These are phyloP conservation scores for Euphrasia confusa DNA, from an alignment of 257 asterid species.

Conservation along the genomic window DNA sequence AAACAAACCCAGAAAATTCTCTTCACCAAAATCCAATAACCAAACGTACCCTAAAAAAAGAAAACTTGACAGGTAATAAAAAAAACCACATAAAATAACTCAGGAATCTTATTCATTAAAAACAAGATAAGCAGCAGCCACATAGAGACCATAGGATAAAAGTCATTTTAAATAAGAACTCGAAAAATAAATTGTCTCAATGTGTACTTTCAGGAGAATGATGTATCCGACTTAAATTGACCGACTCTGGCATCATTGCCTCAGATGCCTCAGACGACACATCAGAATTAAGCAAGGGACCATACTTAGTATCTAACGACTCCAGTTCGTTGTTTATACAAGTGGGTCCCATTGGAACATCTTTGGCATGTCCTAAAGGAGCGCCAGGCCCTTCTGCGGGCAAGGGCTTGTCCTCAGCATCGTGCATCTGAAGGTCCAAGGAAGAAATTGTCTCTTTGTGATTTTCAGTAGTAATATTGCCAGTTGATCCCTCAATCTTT, in stretches of 20 bases:
- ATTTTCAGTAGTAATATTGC: slow-evolving; percentile 23
- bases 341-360: slow-evolving; percentile 20
- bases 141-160: slow-evolving; percentile 33
- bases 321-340: slow-evolving; percentile 32
- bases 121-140: slow-evolving; percentile 46
- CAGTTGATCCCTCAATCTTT: slow-evolving; percentile 29
- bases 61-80: slow-evolving; percentile 21
- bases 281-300: slow-evolving; percentile 44
- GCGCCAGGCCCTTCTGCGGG: slow-evolving; percentile 29
- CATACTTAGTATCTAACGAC: slow-evolving; percentile 51
- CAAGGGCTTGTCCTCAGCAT: slow-evolving; percentile 20
- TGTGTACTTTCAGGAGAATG: slow-evolving; percentile 99
- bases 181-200: slow-evolving; percentile 76
- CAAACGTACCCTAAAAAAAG: slow-evolving; percentile 21
- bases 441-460: slow-evolving; percentile 25
- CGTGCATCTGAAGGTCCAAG: slow-evolving; percentile 20
- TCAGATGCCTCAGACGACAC: slow-evolving; percentile 40
- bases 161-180: slow-evolving; percentile 50
- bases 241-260: slow-evolving; percentile 67
- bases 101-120: slow-evolving; percentile 47
- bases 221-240: slow-evolving; percentile 96
- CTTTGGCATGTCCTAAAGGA: slow-evolving; percentile 25
- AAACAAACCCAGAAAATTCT: not conserved
- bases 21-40: slow-evolving; percentile 28
- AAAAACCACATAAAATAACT: slow-evolving; percentile 7